Conservation (phyloP, 2,329 filamentous ascomycete species). For the Stachybotrys chartarum region DNA sequence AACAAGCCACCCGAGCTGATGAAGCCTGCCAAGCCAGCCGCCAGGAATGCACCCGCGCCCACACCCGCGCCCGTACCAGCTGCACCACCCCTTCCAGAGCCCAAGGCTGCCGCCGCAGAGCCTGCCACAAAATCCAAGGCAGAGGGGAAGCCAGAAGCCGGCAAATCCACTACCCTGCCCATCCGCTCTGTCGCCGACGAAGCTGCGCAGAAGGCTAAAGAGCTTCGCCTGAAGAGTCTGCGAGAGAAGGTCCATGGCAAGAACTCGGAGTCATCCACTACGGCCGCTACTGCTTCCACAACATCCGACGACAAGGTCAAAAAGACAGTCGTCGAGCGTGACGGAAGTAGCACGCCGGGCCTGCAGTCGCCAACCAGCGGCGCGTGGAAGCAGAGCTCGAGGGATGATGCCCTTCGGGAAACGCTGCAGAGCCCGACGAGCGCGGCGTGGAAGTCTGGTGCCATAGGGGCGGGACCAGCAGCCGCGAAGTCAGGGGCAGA, state of each 20-base stretch:
- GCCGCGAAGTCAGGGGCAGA: slow-evolving; percentile 19
- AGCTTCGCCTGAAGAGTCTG: slow-evolving; percentile 45
- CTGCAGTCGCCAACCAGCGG: slow-evolving; percentile 36
- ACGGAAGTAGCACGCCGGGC: neutral
- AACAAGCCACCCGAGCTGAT: slow-evolving; percentile 38
- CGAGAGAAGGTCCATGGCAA: slow-evolving; percentile 49
- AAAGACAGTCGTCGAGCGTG: slow-evolving; percentile 4
- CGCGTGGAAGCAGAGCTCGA: slow-evolving; percentile 28
- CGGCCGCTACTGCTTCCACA: slow-evolving; percentile 8
- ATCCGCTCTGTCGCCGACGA: slow-evolving; percentile 56
- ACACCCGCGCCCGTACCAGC: slow-evolving; percentile 6
- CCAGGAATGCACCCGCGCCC: slow-evolving; percentile 15
- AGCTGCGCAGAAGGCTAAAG: slow-evolving; percentile 57
- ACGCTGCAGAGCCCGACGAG: slow-evolving; percentile 36
- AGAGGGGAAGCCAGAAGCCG: slow-evolving; percentile 2
- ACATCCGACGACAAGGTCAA: slow-evolving; percentile 4
- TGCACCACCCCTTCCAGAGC: slow-evolving; percentile 7
- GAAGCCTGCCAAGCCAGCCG: slow-evolving; percentile 16
- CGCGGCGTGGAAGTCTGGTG: slow-evolving; percentile 31
- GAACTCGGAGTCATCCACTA: slow-evolving; percentile 14
- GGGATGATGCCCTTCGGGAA: slow-evolving; percentile 16
- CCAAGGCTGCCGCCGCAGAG: slow-evolving; percentile 11
- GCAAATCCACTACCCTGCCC: slow-evolving; percentile 29
- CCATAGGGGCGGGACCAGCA: slow-evolving; percentile 1
- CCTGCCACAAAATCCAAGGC: slow-evolving; percentile 12